These are phyloP conservation scores for Cladosporium halotolerans DNA, from an alignment of 2,329 filamentous ascomycete species.

Conservation along the genomic window DNA sequence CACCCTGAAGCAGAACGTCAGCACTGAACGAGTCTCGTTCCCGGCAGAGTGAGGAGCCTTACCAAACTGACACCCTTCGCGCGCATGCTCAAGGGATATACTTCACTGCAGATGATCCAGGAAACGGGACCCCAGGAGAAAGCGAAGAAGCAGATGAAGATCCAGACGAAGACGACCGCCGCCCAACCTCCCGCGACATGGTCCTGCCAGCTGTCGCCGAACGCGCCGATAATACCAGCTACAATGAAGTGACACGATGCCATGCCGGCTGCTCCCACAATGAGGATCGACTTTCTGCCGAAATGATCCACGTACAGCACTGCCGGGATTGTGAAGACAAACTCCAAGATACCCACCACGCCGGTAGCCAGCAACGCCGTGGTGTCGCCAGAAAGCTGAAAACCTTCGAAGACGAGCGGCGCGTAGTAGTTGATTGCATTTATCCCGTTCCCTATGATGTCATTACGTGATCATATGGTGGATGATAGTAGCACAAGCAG, in stretches of 20 bases:
- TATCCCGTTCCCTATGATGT: not conserved
- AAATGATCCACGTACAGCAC: slow-evolving; percentile 61
- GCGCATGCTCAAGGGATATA: slow-evolving; percentile 22
- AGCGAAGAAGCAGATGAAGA: slow-evolving; percentile 67
- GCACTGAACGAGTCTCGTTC: not conserved
- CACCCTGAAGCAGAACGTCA: slow-evolving; percentile 11
- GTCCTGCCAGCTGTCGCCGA: not conserved
- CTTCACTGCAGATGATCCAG: slow-evolving; percentile 49
- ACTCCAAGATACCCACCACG: slow-evolving; percentile 63
- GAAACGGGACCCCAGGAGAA: slow-evolving; percentile 64
- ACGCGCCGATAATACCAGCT: not conserved
- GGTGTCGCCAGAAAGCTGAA: not conserved
- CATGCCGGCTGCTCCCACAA: not conserved
- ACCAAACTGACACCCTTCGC: slow-evolving; percentile 19
- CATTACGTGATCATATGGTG: too few relatives aligned
- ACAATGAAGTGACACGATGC: not conserved
- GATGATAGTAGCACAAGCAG: too few relatives aligned
- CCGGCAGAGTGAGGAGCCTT: not conserved
- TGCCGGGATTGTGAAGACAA: slow-evolving; percentile 57
- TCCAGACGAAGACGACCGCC: slow-evolving; percentile 62
- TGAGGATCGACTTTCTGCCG: slow-evolving; percentile 53
- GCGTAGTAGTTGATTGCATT: not conserved
- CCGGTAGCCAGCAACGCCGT: slow-evolving; percentile 58
- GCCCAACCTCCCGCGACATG: slow-evolving; percentile 59
- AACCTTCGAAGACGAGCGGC: not conserved